A percentile compares a stretch with the other conserved stretches of the same genome.
Conservation (phyloP, 2,329 filamentous ascomycete species). For the Dactylonectria macrodidyma region DNA sequence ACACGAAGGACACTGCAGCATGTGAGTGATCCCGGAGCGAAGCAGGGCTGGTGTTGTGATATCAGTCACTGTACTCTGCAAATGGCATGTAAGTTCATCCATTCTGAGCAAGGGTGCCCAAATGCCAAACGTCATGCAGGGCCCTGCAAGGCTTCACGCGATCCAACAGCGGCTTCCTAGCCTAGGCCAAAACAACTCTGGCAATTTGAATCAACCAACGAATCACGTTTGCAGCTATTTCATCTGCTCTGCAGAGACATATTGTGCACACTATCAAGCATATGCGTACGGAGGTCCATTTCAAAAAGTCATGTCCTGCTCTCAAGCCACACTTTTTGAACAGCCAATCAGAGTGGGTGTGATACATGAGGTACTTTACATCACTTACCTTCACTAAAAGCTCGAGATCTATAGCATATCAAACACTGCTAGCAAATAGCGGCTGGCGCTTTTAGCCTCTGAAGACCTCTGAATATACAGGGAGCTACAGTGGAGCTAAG, state of each 20-base stretch:
- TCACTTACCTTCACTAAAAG: too few relatives aligned
- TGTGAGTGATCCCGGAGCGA: slow-evolving; percentile 6
- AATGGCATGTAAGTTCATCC: slow-evolving; percentile 13
- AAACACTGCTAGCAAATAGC: too few relatives aligned
- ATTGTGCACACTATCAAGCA: slow-evolving; percentile 1
- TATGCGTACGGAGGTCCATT: too few relatives aligned
- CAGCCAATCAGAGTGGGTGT: too few relatives aligned
- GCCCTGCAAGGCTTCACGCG: slow-evolving; percentile 28
- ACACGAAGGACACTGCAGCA: slow-evolving; percentile 8
- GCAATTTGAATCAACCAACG: slow-evolving; percentile 4
- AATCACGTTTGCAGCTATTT: neutral
- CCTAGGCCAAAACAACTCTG: slow-evolving; percentile 15
- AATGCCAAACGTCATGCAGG: slow-evolving; percentile 31
- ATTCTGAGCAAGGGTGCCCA: slow-evolving; percentile 1
- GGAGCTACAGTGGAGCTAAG: too few relatives aligned
- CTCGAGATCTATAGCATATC: too few relatives aligned
- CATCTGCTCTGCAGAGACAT: slow-evolving; percentile 7
- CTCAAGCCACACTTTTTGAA: too few relatives aligned
- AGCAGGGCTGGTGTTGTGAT: slow-evolving; percentile 2
- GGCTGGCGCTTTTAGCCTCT: too few relatives aligned
- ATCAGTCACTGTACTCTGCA: neutral
- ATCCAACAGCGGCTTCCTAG: slow-evolving; percentile 15
- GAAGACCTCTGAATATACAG: too few relatives aligned
- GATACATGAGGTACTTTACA: too few relatives aligned
- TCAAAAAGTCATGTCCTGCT: too few relatives aligned